Evolutionary conservation across 2,329 filamentous ascomycete species (phyloP).

Genomic region (Coccinonectria pachysandricola): DNA sequence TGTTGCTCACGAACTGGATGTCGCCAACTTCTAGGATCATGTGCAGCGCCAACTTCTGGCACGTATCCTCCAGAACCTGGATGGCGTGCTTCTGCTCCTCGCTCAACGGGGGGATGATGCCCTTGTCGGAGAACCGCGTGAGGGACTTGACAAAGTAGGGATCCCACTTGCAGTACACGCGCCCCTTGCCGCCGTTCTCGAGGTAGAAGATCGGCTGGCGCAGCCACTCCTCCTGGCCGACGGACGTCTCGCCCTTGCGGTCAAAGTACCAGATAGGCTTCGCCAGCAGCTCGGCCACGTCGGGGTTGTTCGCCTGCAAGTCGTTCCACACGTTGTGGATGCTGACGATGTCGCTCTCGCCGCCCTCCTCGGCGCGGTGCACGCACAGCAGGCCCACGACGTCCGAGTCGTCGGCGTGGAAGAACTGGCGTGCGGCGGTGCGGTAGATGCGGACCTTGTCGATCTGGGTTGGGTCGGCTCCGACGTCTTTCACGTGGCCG

Average conservation of each 20-base stretch:
- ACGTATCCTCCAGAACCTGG: constrained; percentile 54
- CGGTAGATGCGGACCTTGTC: constrained; percentile 85
- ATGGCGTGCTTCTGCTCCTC: constrained; percentile 60
- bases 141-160: constrained; percentile 79
- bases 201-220: constrained; percentile 64
- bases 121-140: constrained; percentile 60
- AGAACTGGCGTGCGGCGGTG: constrained; percentile 52
- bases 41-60: constrained; percentile 61
- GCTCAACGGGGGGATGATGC: constrained; percentile 63
- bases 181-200: constrained; percentile 53
- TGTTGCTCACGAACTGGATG: constrained; percentile 76
- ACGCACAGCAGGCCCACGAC: constrained; percentile 78
- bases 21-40: constrained; percentile 83
- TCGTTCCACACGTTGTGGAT: constrained; percentile 75
- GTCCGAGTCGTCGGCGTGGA: constrained; percentile 70
- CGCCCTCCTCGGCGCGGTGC: constrained; percentile 66
- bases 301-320: constrained; percentile 63
- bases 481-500: constrained; percentile 81
- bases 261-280: constrained; percentile 86
- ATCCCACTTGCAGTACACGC: constrained; percentile 63
- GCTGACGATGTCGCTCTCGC: constrained; percentile 73
- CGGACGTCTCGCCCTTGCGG: constrained; percentile 72
- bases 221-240: constrained; percentile 67
- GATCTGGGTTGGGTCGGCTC: constrained; percentile 70
- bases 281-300: constrained; percentile 65